phyloP scores from a whole-genome alignment of 208 protist species.

The Tetramitus jugosus region DNA sequence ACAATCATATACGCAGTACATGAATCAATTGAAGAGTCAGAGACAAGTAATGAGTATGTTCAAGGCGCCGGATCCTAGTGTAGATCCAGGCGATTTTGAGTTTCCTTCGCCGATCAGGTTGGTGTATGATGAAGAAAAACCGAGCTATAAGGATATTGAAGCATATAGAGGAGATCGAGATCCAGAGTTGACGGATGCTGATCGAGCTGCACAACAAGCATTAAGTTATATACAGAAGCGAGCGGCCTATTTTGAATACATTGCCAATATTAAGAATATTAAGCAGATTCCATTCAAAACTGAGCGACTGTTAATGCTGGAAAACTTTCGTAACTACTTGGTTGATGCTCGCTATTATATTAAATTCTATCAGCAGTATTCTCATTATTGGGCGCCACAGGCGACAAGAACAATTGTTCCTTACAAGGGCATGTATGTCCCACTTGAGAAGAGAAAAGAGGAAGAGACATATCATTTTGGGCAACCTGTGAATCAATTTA shows the following conservation, averaged over 20 bases:
- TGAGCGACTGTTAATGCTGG: not conserved
- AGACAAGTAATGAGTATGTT: not conserved
- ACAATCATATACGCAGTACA: not conserved
- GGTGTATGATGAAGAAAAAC: slow-evolving; percentile 20
- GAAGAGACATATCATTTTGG: slow-evolving; percentile 13
- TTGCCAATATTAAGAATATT: slow-evolving; percentile 1
- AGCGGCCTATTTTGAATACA: slow-evolving; percentile 9
- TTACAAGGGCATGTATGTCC: slow-evolving; percentile 2
- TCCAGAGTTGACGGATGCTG: slow-evolving; percentile 21
- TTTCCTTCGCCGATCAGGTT: not conserved
- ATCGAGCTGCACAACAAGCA: slow-evolving; percentile 1
- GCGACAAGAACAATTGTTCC: not conserved
- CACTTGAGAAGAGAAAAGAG: not conserved
- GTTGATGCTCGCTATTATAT: slow-evolving; percentile 6
- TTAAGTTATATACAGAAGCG: not conserved
- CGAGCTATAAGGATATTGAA: slow-evolving; percentile 9
- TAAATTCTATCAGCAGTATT: slow-evolving; percentile 16
- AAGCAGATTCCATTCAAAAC: slow-evolving; percentile 13
- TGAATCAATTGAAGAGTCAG: not conserved
- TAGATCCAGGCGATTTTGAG: not conserved
- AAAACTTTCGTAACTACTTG: slow-evolving; percentile 15
- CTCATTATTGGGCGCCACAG: slow-evolving; percentile 15
- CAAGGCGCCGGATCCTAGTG: not conserved
- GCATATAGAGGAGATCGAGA: not conserved
- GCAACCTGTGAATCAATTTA: not conserved